Evolutionary conservation across 345 rosid genomes (phyloP), one percentile per base, ranked within the genome.

Genomic region (Citrus sinensis): DNA sequence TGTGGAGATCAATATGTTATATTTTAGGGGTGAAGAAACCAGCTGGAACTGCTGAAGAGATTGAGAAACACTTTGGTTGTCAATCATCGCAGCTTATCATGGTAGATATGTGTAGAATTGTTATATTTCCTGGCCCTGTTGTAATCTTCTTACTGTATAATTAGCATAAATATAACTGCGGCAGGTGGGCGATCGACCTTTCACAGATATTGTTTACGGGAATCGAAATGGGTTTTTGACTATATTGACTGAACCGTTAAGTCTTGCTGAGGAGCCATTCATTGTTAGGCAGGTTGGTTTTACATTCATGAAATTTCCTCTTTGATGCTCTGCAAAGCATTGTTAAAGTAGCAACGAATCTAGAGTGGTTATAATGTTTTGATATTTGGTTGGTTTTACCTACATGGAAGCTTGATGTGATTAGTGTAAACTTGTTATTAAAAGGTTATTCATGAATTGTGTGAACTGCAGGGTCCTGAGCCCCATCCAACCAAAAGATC

Each of bases 141-240:
- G 2, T 58, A 13, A 46, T 46, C 4, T 62, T 46, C 46, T 49
- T 73, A 73, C 76, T 17, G 62, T 82, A 69, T 73, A 64, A 71
- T 40, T 70, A 60, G 32, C 40, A 7, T 74, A 67, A 13, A 79
- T 64, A 49, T 81, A 79, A 73, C 74, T 74, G 25, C 79, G 60
- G 66, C 84, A 97, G 99, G 97, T 97, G 77, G 99, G 99, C 74
- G 98, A 97, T 86, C 87, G 98, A 55, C 98, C 98, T 40, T 92
- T 97, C 78, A 97, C 99, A 11, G 99, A 94, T 76, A 82, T 93
- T 29, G 98, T 93, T 63, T 97, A 74, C 69, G 98, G 99, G 49
- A 97, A 92, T 75, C 88, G 94, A 81, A 94, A 93, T 78, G 95
- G 95, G 30, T 92, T 90, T 85, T 80, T 94, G 67, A 97, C 99